Evolutionary conservation across 371 early-diverging fungal genomes (phyloP).

Genomic region (Syncephalastrum monosporum): DNA sequence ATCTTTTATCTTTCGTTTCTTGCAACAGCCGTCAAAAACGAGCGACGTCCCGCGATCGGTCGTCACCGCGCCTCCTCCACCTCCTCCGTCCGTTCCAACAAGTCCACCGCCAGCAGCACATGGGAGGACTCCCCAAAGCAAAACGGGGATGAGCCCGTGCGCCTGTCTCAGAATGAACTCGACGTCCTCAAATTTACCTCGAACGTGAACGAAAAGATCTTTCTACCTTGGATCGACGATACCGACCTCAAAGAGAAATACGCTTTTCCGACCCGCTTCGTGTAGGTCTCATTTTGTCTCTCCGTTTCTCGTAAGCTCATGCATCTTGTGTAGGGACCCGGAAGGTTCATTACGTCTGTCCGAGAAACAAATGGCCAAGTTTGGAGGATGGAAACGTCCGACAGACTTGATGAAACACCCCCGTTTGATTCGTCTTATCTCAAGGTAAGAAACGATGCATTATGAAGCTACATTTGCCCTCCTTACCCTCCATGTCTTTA

Average conservation of each 20-base stretch:
- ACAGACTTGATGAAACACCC: slow-evolving; percentile 69
- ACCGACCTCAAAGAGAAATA: slow-evolving; percentile 66
- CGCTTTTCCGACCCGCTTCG: slow-evolving; percentile 36
- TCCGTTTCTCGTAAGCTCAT: neutral
- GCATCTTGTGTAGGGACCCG: slow-evolving; percentile 41
- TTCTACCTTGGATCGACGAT: slow-evolving; percentile 73
- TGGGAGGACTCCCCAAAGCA: slow-evolving; percentile 22
- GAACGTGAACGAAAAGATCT: slow-evolving; percentile 67
- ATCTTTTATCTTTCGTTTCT: neutral
- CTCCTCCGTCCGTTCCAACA: slow-evolving; percentile 17
- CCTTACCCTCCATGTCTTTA: neutral
- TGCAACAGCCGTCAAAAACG: slow-evolving; percentile 16
- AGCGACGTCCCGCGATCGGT: slow-evolving; percentile 11
- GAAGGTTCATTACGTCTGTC: slow-evolving; percentile 81
- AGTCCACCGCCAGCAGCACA: slow-evolving; percentile 11
- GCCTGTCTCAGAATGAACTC: slow-evolving; percentile 48
- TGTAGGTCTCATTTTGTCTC: slow-evolving; percentile 21
- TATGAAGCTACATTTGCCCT: neutral
- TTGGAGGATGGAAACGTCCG: slow-evolving; percentile 84
- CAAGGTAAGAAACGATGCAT: slow-evolving; percentile 42
- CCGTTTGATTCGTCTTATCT: slow-evolving; percentile 62
- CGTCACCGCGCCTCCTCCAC: slow-evolving; percentile 21
- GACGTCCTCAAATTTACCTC: slow-evolving; percentile 69
- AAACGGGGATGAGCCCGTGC: neutral
- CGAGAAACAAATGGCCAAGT: slow-evolving; percentile 66